Evolutionary conservation across 768 basidiomycete genomes (phyloP).

Genomic region (Termitomyces sp.): DNA sequence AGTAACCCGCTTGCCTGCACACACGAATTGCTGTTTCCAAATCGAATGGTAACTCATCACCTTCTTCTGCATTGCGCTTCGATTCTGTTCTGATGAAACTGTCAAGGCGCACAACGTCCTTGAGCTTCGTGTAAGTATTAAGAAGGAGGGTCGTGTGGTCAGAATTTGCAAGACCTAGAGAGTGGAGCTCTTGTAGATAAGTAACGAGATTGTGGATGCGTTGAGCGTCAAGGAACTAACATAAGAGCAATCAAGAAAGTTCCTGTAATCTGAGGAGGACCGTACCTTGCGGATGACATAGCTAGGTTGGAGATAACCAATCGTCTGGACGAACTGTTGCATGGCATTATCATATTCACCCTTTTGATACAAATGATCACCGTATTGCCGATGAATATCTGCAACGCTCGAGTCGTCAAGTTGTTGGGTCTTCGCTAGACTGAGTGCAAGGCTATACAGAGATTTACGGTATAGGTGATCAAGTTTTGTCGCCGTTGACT

Average conservation of each 20-base stretch:
- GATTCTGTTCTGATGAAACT: constrained; percentile 90
- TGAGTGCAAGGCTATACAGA: constrained; percentile 74
- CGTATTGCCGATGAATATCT: constrained; percentile 86
- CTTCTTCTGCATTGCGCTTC: constrained; percentile 38
- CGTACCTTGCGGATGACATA: constrained; percentile 94
- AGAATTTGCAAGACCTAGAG: constrained; percentile 83
- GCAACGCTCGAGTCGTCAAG: constrained; percentile 71
- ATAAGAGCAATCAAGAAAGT: not conserved
- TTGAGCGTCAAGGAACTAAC: constrained; percentile 92
- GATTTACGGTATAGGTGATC: constrained; percentile 80
- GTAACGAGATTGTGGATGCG: constrained; percentile 92
- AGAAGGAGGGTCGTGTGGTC: constrained; percentile 96
- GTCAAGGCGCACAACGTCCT: constrained; percentile 84
- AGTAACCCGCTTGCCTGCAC: constrained; percentile 94
- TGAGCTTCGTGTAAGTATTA: constrained; percentile 96
- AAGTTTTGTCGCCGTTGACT: constrained; percentile 78
- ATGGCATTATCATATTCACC: constrained; percentile 92
- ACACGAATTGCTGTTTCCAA: constrained; percentile 96
- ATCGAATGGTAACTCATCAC: constrained; percentile 86
- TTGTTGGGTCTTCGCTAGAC: constrained; percentile 73
- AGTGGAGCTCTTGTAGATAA: constrained; percentile 93
- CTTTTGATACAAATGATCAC: constrained; percentile 86
- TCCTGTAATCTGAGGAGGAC: not conserved
- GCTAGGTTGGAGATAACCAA: constrained; percentile 85
- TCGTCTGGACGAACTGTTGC: constrained; percentile 87